Evolutionary conservation across 768 basidiomycete genomes (phyloP), one percentile per base, ranked within the genome.

Genomic region (Boletus barrowsii): DNA sequence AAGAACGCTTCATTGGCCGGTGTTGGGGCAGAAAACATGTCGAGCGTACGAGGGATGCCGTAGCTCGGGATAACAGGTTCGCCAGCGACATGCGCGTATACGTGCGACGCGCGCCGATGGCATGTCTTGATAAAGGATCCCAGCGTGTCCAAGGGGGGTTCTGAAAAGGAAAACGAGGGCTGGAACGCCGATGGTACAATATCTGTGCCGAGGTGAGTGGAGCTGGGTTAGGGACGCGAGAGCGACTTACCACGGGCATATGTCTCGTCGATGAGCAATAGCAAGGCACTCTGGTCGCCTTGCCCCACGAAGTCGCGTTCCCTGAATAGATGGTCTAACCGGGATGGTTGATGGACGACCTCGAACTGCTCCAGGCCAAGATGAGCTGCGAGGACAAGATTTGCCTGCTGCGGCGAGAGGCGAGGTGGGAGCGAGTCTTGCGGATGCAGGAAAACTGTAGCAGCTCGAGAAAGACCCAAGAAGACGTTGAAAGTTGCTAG

Each of bases 311-410:
- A 83, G 3, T 68, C 39, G 42, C 77, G 72, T 45, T 80, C 76
- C 36, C 60, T 64, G 48, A 62, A 57, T 2, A 70, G 10, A 20
- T 61, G 48, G 37, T 57, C 45, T 9, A 64, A 29, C 30, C 64
- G 54, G 45, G 61, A 58, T 29, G 66, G 57, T 48, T 71, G 65
- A 55, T 74, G 73, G 29, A 83, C 67, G 24, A 74, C 70, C 63
- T 87, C 85, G 59, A 84, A 84, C 18, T 70, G 70, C 61, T 90
- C 88, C 6, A 90, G 77, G n/a, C 84, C 83, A 11, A 90, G 78
- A 66, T 90, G 87, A 49, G 79, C 81, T 18, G 87, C 80, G 32
- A 91, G 73, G 7, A 76, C 81, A 35, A 81, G 76, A 60, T 78
- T 83, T 41, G 84, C 84, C 47, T 82, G 79, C 40, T 78, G 75